Base-by-base conservation (phyloP, 768 basidiomycete species). In the Mycena sanguinolenta region DNA sequence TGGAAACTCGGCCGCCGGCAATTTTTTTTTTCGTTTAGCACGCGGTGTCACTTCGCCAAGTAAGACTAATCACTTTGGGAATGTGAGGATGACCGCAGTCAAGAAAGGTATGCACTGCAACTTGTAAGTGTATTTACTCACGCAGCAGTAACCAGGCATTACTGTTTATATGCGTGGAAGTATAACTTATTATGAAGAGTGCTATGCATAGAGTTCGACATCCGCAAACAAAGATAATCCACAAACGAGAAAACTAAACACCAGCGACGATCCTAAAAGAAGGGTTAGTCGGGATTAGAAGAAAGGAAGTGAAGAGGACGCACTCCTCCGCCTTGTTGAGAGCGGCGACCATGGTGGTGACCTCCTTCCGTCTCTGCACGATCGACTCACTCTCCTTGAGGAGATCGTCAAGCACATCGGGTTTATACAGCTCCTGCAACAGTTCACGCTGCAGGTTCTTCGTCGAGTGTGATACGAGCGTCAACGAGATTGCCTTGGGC, bases 281-380 rank as follows among this genome's bases (percentile, higher is more conserved):
- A 57, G 50, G 34, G 28, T 60, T 59, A 32, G 27, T 30, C 9
- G 17, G 42, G 78, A 62, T 79, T 67, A 62, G n/a, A 46, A n/a
- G 30, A 38, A 30, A 25, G 63, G 42, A 58, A 65, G n/a, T n/a
- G 28, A 53, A 36, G 58, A 64, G 36, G 38, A 92, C 92, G 72
- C 81, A 95, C 94, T 96, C 95, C 82, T 99, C 97, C 16, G 97
- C 97, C 86, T 98, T 96, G 82, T 97, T 97, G 68, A 99, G 88
- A 28, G 97, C 98, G 50, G 90, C 86, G 62, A 99, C 91, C 96
- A 98, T 98, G 76, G 90, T 87, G 74, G 94, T 88, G 71, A 97
- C 94, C 84, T 99, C 98, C 85, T 96, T 97, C 83, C 97, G 89
- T 77, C 97, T 89, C 80, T 84, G 91, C 55, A 96, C 92, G 69